Base-by-base conservation (phyloP, 176 grass and related monocot species). In the Dactylis glomerata region DNA sequence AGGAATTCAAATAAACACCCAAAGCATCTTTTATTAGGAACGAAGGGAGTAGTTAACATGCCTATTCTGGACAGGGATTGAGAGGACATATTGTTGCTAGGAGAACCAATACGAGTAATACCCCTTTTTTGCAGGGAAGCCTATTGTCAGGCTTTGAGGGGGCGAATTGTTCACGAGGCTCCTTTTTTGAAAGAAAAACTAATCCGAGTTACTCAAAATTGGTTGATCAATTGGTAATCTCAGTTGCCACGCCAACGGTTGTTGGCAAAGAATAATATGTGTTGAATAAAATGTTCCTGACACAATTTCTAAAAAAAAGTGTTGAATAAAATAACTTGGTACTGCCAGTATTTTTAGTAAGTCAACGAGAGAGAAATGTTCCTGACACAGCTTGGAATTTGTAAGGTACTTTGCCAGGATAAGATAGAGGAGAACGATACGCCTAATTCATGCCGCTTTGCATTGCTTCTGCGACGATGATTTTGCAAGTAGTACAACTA, bases 381-480 rank as follows among this genome's bases (percentile, higher is more conserved):
- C 20, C 20, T 20, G 19, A 22, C 1, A 49, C 19, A 27, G 79
- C 61, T 71, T 49, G 36, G 37, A 75, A 68, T 67, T 84, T 24
- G 46, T 33, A 33, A 9, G 26, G 27, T 33, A 45, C 27, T 69
- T 56, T 24, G 1, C 22, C 14, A 1, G 28, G 15, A 63, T 8
- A 36, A 68, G 54, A 45, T 36, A 38, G 33, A 57, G 10, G 0
- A 76, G 19, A 44, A 31, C 26, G 46, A 80, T 44, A 57, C 76
- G 83, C 83, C 78, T 44, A 82, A 44, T 89, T 89, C 88, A 82
- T 82, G 88, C 88, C 27, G 82, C 23, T 65, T 72, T 85, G 40
- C 76, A 23, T 12, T 38, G 61, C 55, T 56, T 89, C 19, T 57
- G 65, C 33, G 23, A 30, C 34, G 22, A 52, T 20, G 30, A 17